Evolutionary conservation across 2,329 filamentous ascomycete genomes (phyloP).

Genomic region (Davidsoniella virescens): DNA sequence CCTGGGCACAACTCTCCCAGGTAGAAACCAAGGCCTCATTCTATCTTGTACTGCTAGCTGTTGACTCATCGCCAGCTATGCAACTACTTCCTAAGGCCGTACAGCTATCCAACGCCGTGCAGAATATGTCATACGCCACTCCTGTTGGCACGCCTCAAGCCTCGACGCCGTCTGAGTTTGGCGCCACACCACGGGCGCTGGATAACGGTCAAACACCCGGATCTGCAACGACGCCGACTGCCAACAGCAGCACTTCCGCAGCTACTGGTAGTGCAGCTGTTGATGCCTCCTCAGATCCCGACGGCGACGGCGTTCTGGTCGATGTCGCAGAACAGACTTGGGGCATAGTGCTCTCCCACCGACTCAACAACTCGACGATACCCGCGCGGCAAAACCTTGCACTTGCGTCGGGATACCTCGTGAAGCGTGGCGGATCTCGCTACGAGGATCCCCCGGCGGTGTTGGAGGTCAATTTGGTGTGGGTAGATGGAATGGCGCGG

Average conservation of each 20-base stretch:
- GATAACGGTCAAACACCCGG: constrained; percentile 33
- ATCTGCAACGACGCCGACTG: constrained; percentile 28
- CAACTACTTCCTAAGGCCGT: constrained; percentile 42
- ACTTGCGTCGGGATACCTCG: constrained; percentile 47
- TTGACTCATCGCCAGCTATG: constrained; percentile 48
- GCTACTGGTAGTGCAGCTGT: constrained; percentile 15
- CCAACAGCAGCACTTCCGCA: constrained; percentile 7
- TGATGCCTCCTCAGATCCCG: constrained; percentile 27
- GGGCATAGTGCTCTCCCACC: constrained; percentile 54
- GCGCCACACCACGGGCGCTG: constrained; percentile 43
- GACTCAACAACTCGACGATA: constrained; percentile 42
- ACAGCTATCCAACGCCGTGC: constrained; percentile 25
- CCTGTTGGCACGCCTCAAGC: constrained; percentile 53
- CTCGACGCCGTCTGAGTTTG: constrained; percentile 40
- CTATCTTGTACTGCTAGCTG: constrained; percentile 43
- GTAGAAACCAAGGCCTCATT: constrained; percentile 34
- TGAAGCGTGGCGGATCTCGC: constrained; percentile 43
- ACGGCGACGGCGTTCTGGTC: constrained; percentile 51
- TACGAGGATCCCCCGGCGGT: constrained; percentile 41
- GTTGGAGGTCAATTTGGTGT: constrained; percentile 49
- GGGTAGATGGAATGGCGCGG: constrained; percentile 35
- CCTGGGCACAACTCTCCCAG: constrained; percentile 38
- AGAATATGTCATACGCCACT: constrained; percentile 33
- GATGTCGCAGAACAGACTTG: constrained; percentile 62
- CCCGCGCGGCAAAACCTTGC: constrained; percentile 39